Base-by-base conservation (phyloP, 225 moss, liverwort and hornwort species). In the Antitrichia curtipendula region DNA sequence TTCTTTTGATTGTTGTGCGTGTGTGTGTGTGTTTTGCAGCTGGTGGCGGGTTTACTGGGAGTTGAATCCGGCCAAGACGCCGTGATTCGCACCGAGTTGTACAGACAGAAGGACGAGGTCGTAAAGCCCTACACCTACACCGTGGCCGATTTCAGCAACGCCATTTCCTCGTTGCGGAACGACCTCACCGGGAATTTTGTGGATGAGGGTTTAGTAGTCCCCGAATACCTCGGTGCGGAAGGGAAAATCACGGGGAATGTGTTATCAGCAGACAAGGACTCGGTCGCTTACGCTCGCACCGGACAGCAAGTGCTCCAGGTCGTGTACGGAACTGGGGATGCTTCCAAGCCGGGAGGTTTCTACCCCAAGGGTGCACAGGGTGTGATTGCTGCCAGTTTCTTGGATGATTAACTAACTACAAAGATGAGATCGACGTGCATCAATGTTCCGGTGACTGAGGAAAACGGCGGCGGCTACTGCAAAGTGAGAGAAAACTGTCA, bases 51-150 rank as follows among this genome's bases (percentile, higher is more conserved):
- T 17, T 85, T 96, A 27, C 16, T 95, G 81, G 97, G 86, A 43
- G 92, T 97, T 13, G 96, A 97, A 69, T 57, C 97, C 3, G 97
- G 95, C 8, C 96, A 96, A 84, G 96, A 97, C 24, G 96, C 95
- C 4, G 85, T 96, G 3, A 92, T 95, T 13, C 90, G 96, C 9
- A 92, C 94, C 0, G 95, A 95, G 90, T 1, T 95, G 81, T 96
- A 97, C 21, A 54, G 90, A 5, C 84, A 88, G 68, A 95, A 92
- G 83, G 80, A 93, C 43, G 8, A 3, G 69, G 74, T 52, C 6
- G 97, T 97, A 57, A 5, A n/a, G 1, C 97, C 97, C 0, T 97
- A 96, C 66, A 6, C 8, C 1, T 93, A 94, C 85, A 97, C 97
- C 0, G 93, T 96, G 6, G 91, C 93, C 0, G 90, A 95, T 13